These are phyloP conservation scores for Saururus chinensis DNA, from an alignment of 164 flowering plant species.

Conservation along the genomic window DNA sequence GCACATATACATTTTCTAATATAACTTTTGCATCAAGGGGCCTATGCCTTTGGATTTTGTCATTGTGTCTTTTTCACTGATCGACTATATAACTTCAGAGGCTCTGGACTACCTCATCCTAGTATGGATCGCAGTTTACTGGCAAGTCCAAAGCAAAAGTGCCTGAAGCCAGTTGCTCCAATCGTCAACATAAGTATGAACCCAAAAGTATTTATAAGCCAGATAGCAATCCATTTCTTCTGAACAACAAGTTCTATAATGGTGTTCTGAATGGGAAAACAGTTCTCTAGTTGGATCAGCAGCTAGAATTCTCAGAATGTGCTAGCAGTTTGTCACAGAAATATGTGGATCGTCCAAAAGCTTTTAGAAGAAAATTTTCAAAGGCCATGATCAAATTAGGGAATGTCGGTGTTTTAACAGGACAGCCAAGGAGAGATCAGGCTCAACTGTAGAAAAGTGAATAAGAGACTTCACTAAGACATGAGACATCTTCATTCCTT, in stretches of 20 bases:
- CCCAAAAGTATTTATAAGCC: constrained; percentile 17
- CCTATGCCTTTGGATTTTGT: constrained; percentile 32
- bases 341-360: constrained; percentile 9
- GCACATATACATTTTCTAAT: not conserved
- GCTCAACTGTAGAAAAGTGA: constrained; percentile 25
- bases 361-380: constrained; percentile 22
- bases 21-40: constrained; percentile 18
- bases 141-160: constrained; percentile 3
- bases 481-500: not conserved
- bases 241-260: constrained; percentile 11
- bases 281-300: constrained; percentile 30
- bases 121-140: constrained; percentile 16
- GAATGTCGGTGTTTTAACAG: constrained; percentile 22
- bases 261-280: constrained; percentile 15
- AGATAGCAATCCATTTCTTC: constrained; percentile 15
- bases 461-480: constrained; percentile 1
- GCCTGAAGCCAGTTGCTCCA: constrained; percentile 7
- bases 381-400: constrained; percentile 36
- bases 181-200: constrained; percentile 11
- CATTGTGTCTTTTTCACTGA: constrained; percentile 28
- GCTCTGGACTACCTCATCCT: constrained; percentile 20
- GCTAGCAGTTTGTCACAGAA: constrained; percentile 11
- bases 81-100: constrained; percentile 23
- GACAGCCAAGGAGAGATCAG: constrained; percentile 29
- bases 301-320: constrained; percentile 17